A percentile compares a stretch with the other conserved stretches of the same genome.
Conservation (phyloP, 2,329 filamentous ascomycete genomes). For the Claviceps fusiformis region DNA sequence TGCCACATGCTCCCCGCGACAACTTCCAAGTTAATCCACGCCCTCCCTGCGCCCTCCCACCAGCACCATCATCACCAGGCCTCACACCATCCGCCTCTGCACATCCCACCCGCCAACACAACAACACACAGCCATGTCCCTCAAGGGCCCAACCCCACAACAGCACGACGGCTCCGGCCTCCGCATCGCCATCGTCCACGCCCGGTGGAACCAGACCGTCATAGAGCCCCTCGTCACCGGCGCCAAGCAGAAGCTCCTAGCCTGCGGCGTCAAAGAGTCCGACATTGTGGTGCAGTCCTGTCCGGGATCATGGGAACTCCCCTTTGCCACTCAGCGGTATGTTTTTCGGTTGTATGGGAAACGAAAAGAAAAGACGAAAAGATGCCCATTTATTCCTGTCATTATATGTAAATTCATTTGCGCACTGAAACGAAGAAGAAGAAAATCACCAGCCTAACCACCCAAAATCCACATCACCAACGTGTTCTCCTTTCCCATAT, state of each 20-base stretch:
- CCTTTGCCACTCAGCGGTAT: slow-evolving; percentile 75
- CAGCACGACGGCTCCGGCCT: slow-evolving; percentile 56
- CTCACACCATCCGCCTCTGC: neutral
- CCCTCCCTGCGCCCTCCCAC: neutral
- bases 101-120: neutral
- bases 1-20: neutral
- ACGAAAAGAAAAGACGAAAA: neutral
- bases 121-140: slow-evolving; percentile 22
- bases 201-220: slow-evolving; percentile 83
- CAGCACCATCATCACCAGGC: neutral
- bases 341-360: neutral
- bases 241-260: slow-evolving; percentile 62
- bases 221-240: slow-evolving; percentile 77
- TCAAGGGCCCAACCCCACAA: slow-evolving; percentile 44
- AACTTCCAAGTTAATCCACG: neutral
- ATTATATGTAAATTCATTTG: neutral
- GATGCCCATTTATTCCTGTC: neutral
- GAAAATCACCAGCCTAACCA: neutral
- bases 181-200: slow-evolving; percentile 89
- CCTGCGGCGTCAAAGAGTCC: slow-evolving; percentile 68
- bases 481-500: neutral
- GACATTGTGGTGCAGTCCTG: slow-evolving; percentile 87
- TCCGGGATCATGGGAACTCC: slow-evolving; percentile 88
- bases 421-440: neutral
- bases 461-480: neutral